These are phyloP conservation scores for Calonectria pseudoturangicola DNA, from an alignment of 2,329 filamentous ascomycete species.

Conservation along the genomic window DNA sequence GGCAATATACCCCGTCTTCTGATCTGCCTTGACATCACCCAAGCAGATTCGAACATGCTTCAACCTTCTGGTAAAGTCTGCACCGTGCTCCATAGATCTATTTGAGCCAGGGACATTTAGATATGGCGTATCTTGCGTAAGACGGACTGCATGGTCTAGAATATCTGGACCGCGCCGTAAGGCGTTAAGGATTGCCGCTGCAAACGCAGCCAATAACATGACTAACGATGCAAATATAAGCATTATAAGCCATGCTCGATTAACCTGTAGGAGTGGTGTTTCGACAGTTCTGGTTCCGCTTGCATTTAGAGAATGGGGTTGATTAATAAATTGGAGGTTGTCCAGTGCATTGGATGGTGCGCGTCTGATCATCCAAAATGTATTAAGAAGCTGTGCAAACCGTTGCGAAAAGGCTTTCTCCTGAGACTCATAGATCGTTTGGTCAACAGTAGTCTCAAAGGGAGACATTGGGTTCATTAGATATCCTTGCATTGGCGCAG, in stretches of 20 bases:
- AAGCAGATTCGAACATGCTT: constrained; percentile 26
- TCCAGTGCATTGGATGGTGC: constrained; percentile 25
- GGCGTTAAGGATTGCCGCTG: constrained; percentile 12
- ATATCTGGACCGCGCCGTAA: constrained; percentile 32
- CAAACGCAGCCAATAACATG: constrained; percentile 27
- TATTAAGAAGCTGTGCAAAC: constrained; percentile 30
- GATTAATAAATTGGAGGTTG: constrained; percentile 5
- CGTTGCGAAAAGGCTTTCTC: constrained; percentile 15
- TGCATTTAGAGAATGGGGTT: not conserved
- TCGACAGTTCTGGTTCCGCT: not conserved
- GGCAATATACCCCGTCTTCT: constrained; percentile 27
- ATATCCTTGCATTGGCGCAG: constrained; percentile 17
- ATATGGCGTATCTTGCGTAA: constrained; percentile 29
- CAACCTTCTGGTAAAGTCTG: constrained; percentile 22
- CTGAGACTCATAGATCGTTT: not conserved
- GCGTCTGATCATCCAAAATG: constrained; percentile 29
- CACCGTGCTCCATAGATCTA: constrained; percentile 33
- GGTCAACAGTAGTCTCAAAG: constrained; percentile 16
- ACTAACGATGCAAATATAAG: constrained; percentile 8
- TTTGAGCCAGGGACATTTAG: not conserved
- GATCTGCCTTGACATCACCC: constrained; percentile 11
- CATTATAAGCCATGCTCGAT: constrained; percentile 28
- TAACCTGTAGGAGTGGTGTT: constrained; percentile 3
- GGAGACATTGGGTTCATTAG: constrained; percentile 25
- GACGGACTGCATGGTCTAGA: constrained; percentile 4